Base-by-base conservation (phyloP, 768 basidiomycete species). In the Trametes elegans region DNA sequence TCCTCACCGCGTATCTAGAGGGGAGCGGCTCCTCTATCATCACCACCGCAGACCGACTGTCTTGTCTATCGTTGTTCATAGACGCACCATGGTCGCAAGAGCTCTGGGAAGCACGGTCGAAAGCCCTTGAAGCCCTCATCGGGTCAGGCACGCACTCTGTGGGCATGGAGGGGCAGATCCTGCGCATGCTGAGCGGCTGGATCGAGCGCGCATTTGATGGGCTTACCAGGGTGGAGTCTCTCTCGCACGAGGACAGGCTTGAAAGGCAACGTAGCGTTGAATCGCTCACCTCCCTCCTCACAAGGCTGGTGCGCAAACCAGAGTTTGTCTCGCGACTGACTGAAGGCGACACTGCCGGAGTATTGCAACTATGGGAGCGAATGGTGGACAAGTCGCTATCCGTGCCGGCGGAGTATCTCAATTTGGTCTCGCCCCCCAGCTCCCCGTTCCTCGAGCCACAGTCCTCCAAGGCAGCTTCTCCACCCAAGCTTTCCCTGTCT, bases 201-300 rank as follows among this genome's bases (percentile, higher is more conserved):
- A 84, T 88, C 29, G 73, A 79, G 44, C 79, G 78, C 14, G 85
- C 84, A 8, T 88, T 87, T 53, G 78, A 82, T 11, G 80, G 79
- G 6, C 60, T 69, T 35, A 76, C 51, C 63, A 70, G 44, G 55
- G 67, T 48, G 61, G 70, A 29, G 66, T 70, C 55, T 55, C 65
- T n/a, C 49, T 69, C 26, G 70, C 76, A 57, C 68, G 76, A 56
- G 50, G 70, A 76, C 40, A 70, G 76, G 39, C 64, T 70, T 5
- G 86, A 90, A 61, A 74, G 83, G 31, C 87, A 90, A 60, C 81
- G 83, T 16, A 81, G 81, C 59, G 71, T 90, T 49, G 80, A 83
- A 27, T 68, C 79, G 34, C 74, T 89, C n/a, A 76, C 83, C 11
- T 71, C 74, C 3, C 84, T 85, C 58, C 74, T 90, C 48, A 73